A percentile compares a stretch with the other conserved stretches of the same genome.
phyloP scores from a whole-genome alignment of 306 rosid species.

The Lithocarpus polystachyus region DNA sequence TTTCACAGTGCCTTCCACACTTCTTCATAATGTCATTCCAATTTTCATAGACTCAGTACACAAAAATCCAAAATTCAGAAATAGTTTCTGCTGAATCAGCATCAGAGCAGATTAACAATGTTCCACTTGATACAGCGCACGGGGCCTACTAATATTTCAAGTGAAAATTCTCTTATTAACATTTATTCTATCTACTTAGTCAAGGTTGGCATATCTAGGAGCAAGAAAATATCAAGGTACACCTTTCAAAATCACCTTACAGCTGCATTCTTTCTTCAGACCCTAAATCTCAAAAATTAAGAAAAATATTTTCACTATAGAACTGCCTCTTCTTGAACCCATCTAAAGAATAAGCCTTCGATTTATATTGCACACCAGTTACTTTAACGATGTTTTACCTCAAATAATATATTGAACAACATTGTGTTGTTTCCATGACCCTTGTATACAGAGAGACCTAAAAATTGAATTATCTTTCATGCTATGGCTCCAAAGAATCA shows the following conservation, averaged over 20 bases:
- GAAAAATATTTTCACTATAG: not conserved
- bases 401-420: not conserved
- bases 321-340: not conserved
- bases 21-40: not conserved
- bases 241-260: not conserved
- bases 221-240: not conserved
- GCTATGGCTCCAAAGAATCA: not conserved
- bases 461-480: not conserved
- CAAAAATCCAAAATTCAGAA: not conserved
- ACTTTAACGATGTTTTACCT: not conserved
- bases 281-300: not conserved
- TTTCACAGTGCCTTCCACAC: too few relatives aligned
- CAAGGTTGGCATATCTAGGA: not conserved
- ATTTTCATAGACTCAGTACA: not conserved
- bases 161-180: not conserved
- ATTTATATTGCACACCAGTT: not conserved
- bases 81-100: not conserved
- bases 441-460: not conserved
- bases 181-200: too few relatives aligned
- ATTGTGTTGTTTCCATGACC: not conserved
- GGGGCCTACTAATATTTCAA: not conserved
- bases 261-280: not conserved
- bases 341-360: not conserved
- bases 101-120: not conserved
- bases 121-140: not conserved